Base-by-base conservation (phyloP, 768 basidiomycete genomes). In the Phanerochaete sordida region DNA sequence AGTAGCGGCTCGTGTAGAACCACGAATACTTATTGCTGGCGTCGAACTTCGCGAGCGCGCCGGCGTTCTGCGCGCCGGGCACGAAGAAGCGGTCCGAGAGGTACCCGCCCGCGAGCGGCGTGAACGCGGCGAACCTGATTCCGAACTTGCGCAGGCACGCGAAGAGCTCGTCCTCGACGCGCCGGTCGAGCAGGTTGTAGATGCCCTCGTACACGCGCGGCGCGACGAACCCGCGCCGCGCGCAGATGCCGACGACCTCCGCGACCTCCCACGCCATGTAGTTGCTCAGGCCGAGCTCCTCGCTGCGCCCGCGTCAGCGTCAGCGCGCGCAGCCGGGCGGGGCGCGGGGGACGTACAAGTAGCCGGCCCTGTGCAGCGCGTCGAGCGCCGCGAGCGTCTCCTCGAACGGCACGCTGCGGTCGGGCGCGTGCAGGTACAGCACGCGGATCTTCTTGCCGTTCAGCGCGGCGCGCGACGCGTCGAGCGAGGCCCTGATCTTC, bases 201-300 rank as follows among this genome's bases (percentile, higher is more conserved):
- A 77, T 75, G n/a, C 74, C 83, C 70, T 82, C 79, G 61, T 86
- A 86, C 5, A 79, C 80, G 26, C 78, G 81, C 2, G 84, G 84
- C 61, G 77, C 72, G 13, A 85, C 76, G 62, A 78, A 86, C 1
- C 79, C 79, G 23, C 84, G 82, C 2, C 74, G 73, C 52, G 75
- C 80, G 70, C 83, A 84, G 28, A 86, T 85, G 0, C 76, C 75
- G 0, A 84, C 80, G 26, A 86, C 77, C 64, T 85, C 84, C 2
- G 84, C 83, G 15, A 85, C 83, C 69, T 87, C 84, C 82, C 83
- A 86, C 0, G 84, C 77, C 0, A 69, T 59, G 44, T 75, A 87
- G 68, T 87, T 87, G 65, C 84, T 86, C 62, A 88, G 74, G 1
- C 86, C 84, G 59, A 87, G 82, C n/a, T 79, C 76, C 60, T 84